Evolutionary conservation across 139 green algal genomes (phyloP), one percentile per base, ranked within the genome.

Genomic region (Chloropicon primus): DNA sequence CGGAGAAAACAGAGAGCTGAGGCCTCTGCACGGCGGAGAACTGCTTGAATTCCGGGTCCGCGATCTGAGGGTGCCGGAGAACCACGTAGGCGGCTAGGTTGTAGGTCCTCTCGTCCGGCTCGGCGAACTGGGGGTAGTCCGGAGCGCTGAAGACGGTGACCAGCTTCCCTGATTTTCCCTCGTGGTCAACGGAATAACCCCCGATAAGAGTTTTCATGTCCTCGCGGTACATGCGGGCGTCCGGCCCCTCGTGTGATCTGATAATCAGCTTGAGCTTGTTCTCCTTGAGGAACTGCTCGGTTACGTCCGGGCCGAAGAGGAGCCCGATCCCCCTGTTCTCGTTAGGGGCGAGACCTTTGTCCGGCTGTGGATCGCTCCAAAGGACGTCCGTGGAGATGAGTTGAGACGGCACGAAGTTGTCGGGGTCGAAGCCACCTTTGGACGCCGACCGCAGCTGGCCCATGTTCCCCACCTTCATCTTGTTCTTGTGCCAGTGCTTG

Each of bases 61-160:
- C 41, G 10, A 62, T 17, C 10, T 62, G 10, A 17, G 41, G 41
- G 41, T 62, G 41, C 10, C 41, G 41, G 24, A 83, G 75, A 21
- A 10, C 26, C 17, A 80, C 24, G 72, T 77, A 83, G 24, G 79
- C 53, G 2, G 54, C 79, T 2, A 24, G n/a, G 62, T 80, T 80
- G 27, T 80, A 23, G 54, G 62, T 41, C 26, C 79, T 25, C 22
- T 53, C 21, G n/a, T 83, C 79, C 25, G 53, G 74, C 26, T 77
- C 54, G 21, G 76, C 62, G 25, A 94, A 89, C 82, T 95, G 91
- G 0, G 94, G 93, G 84, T 98, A 98, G 87, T 97, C 91, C 1
- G 94, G 93, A 2, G 94, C 94, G 62, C 73, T 90, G 86, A 97
- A 97, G 0, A 98, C 82, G 1, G 93, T 97, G 24, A 91, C 77